Conservation (phyloP, 129 eudicot species). For the Erigeron canadensis region DNA sequence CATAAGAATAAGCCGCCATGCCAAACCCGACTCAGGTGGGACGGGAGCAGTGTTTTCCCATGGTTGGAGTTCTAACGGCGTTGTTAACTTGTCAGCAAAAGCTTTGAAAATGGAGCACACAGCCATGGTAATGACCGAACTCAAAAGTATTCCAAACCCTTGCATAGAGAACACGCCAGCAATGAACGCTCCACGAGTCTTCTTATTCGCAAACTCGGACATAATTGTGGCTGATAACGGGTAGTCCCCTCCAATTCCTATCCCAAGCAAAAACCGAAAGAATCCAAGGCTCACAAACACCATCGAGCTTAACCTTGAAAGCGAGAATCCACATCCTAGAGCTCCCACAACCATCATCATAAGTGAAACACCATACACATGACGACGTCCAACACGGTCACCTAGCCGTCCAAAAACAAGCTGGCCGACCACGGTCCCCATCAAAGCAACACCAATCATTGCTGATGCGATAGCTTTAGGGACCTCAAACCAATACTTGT, state of each 20-base stretch:
- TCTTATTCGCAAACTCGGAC: slow-evolving; percentile 57
- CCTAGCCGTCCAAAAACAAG: slow-evolving; percentile 47
- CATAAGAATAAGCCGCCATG: slow-evolving; percentile 62
- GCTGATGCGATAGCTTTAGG: slow-evolving; percentile 26
- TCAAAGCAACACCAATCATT: slow-evolving; percentile 32
- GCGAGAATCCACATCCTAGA: slow-evolving; percentile 45
- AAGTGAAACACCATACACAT: slow-evolving; percentile 40
- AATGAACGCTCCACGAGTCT: slow-evolving; percentile 57
- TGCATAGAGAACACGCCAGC: slow-evolving; percentile 65
- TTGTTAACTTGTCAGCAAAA: not conserved
- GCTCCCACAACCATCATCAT: slow-evolving; percentile 42
- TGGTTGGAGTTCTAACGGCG: not conserved
- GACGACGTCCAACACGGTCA: slow-evolving; percentile 42
- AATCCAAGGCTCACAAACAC: slow-evolving; percentile 41
- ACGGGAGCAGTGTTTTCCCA: slow-evolving; percentile 10
- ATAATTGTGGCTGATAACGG: slow-evolving; percentile 59
- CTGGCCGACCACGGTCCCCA: slow-evolving; percentile 50
- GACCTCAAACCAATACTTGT: slow-evolving; percentile 17
- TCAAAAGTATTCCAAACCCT: slow-evolving; percentile 53
- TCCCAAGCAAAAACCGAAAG: slow-evolving; percentile 45
- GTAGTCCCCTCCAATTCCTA: slow-evolving; percentile 54
- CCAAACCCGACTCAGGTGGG: slow-evolving; percentile 48
- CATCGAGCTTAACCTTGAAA: slow-evolving; percentile 27
- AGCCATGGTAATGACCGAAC: slow-evolving; percentile 48
- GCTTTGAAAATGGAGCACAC: slow-evolving; percentile 38